Percentiles rank a stretch among this genome's conserved stretches.
Conservation (phyloP, 192 early-diverging fungal genomes). For the Coemansia reversa region DNA sequence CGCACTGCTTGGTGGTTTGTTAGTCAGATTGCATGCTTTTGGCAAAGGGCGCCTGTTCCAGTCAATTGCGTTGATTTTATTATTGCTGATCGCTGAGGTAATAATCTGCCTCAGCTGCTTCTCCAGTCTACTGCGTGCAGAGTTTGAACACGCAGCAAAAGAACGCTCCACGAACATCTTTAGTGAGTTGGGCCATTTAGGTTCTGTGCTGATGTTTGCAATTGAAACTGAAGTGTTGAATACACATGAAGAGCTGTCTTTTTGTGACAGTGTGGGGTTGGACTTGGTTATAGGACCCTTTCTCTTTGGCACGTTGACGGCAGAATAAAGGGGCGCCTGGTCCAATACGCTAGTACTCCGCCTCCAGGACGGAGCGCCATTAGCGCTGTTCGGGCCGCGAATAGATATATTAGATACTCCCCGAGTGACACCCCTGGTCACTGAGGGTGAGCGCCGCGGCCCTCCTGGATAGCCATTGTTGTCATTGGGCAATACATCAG, state of each 20-base stretch:
- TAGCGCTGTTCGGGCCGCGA: not conserved
- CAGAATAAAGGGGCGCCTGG: constrained; percentile 33
- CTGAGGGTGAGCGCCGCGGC: constrained; percentile 33
- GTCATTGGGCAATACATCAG: not conserved
- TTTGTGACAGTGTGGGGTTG: not conserved
- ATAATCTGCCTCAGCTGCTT: constrained; percentile 53
- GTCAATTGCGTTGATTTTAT: constrained; percentile 40
- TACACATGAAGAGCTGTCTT: not conserved
- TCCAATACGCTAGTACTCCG: not conserved
- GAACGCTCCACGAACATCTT: constrained; percentile 52
- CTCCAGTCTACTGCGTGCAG: constrained; percentile 20
- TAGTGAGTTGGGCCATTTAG: constrained; percentile 39
- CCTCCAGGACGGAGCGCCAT: constrained; percentile 1
- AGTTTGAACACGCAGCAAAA: constrained; percentile 31
- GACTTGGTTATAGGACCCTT: not conserved
- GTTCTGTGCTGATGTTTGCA: not conserved
- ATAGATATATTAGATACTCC: constrained; percentile 31
- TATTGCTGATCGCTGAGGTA: constrained; percentile 37
- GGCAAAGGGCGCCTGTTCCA: constrained; percentile 42
- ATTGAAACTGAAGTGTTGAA: constrained; percentile 6
- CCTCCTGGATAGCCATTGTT: constrained; percentile 1
- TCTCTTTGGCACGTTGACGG: constrained; percentile 40
- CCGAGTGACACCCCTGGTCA: constrained; percentile 28
- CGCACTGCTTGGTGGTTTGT: not conserved
- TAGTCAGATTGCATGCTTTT: constrained; percentile 37